phyloP scores from a whole-genome alignment of 1,284 basidiomycete species.

The Athelia psychrophila region DNA sequence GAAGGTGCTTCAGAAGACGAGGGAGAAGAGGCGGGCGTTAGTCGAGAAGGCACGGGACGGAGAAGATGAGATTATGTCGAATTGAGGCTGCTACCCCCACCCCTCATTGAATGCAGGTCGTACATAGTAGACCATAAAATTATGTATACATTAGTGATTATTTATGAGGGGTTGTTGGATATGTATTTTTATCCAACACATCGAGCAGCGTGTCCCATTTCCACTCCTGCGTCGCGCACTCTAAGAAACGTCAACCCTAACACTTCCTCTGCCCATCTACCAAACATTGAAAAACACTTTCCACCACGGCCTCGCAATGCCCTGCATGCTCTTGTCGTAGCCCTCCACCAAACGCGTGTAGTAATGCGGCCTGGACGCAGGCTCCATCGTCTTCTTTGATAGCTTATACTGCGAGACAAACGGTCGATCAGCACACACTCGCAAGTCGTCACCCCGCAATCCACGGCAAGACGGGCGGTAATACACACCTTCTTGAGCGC shows the following conservation, averaged over 20 bases:
- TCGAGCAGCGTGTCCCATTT: background rate
- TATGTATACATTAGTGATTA: no score
- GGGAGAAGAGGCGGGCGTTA: slow-evolving; percentile 72
- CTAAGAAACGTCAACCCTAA: no score
- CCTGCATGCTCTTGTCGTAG: slow-evolving; percentile 67
- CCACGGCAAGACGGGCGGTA: slow-evolving; percentile 25
- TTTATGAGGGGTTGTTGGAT: background rate
- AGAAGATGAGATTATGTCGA: slow-evolving; percentile 65
- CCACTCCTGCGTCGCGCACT: no score
- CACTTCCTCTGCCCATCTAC: no score
- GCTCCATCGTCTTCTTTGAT: slow-evolving; percentile 57
- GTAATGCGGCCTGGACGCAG: slow-evolving; percentile 66
- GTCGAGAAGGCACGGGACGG: slow-evolving; percentile 78
- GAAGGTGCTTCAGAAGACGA: slow-evolving; percentile 76
- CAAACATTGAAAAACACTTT: slow-evolving; percentile 75
- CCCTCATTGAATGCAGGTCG: background rate
- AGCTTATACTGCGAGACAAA: slow-evolving; percentile 52
- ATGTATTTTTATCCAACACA: background rate
- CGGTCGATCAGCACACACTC: slow-evolving; percentile 11
- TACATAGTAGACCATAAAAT: background rate
- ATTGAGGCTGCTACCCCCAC: slow-evolving; percentile 13
- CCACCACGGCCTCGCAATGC: slow-evolving; percentile 78
- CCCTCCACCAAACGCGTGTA: slow-evolving; percentile 70
- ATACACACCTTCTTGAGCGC: slow-evolving; percentile 51
- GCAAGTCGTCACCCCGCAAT: slow-evolving; percentile 11